Evolutionary conservation across 1,139 yeast species (phyloP).

Genomic region (Spathaspora sp.): DNA sequence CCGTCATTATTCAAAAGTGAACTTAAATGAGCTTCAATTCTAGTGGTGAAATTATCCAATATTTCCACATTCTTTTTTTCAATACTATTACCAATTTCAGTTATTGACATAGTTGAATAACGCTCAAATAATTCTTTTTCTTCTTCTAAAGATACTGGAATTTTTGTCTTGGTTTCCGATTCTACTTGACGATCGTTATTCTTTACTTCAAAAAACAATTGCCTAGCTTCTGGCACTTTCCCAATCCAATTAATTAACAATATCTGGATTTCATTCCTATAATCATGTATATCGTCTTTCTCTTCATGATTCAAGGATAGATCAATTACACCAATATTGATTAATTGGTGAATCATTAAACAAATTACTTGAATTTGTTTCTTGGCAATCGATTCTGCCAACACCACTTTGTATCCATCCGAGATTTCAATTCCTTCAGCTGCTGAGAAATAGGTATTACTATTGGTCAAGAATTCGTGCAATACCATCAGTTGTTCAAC

Average conservation of each 20-base stretch:
- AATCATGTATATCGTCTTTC: conserved; percentile 39
- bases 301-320: conserved; percentile 24
- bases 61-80: conserved; percentile 12
- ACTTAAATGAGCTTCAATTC: conserved; percentile 18
- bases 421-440: conserved; percentile 36
- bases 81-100: conserved; percentile 20
- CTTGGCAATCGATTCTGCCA: conserved; percentile 44
- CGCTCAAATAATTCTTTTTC: conserved; percentile 13
- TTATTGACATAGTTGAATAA: conserved; percentile 13
- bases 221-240: conserved; percentile 40
- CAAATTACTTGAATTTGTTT: conserved; percentile 57
- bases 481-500: conserved; percentile 65
- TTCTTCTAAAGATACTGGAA: conserved; percentile 4
- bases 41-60: conserved; percentile 13
- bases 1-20: neutral
- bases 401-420: conserved; percentile 32
- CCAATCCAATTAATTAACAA: conserved; percentile 65
- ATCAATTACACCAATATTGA: conserved; percentile 44
- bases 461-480: conserved; percentile 63
- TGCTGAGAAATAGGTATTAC: conserved; percentile 50
- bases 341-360: conserved; percentile 55
- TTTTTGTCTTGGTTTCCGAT: neutral
- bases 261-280: conserved; percentile 55
- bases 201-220: conserved; percentile 35
- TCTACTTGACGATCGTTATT: conserved; percentile 16